These are phyloP conservation scores for Erodium trifolium DNA, from an alignment of 441 rosid species.

Conservation along the genomic window DNA sequence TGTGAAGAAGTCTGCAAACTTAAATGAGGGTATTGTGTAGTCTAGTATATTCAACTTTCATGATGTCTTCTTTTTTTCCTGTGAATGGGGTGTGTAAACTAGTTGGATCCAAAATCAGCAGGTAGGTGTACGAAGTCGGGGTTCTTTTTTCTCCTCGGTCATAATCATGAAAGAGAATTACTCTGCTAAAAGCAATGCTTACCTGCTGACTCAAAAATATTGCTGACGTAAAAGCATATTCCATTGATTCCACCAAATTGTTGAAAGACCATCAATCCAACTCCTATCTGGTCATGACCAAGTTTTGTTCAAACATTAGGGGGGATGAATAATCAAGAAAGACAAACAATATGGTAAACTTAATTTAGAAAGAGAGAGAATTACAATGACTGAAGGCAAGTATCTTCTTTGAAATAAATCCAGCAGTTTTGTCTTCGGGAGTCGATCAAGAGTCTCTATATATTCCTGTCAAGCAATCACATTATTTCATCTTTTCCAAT, in stretches of 20 bases:
- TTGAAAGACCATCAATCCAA: conserved; percentile 43
- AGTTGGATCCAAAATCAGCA: too few species aligned
- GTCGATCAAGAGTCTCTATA: conserved; percentile 23
- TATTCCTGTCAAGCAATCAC: conserved; percentile 25
- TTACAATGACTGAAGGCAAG: conserved; percentile 33
- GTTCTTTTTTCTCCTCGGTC: not conserved
- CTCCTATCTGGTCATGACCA: conserved; percentile 28
- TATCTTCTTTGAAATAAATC: conserved; percentile 31
- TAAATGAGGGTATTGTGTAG: not conserved
- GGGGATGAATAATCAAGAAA: not conserved
- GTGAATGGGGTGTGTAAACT: too few species aligned
- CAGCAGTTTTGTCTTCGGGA: conserved; percentile 24
- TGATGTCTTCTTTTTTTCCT: too few species aligned
- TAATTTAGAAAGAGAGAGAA: conserved; percentile 5
- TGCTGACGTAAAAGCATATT: conserved; percentile 29
- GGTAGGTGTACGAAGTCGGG: too few species aligned
- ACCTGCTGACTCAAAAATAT: conserved; percentile 40
- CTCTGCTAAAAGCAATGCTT: conserved; percentile 4
- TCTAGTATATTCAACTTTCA: too few species aligned
- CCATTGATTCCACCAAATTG: conserved; percentile 40
- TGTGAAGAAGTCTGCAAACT: not conserved
- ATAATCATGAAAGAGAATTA: not conserved
- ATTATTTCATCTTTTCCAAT: not conserved
- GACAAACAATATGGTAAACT: not conserved
- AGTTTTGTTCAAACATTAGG: not conserved